Evolutionary conservation across 2,329 filamentous ascomycete species (phyloP), one percentile per base, ranked within the genome.

Genomic region (Nakataea oryzae): DNA sequence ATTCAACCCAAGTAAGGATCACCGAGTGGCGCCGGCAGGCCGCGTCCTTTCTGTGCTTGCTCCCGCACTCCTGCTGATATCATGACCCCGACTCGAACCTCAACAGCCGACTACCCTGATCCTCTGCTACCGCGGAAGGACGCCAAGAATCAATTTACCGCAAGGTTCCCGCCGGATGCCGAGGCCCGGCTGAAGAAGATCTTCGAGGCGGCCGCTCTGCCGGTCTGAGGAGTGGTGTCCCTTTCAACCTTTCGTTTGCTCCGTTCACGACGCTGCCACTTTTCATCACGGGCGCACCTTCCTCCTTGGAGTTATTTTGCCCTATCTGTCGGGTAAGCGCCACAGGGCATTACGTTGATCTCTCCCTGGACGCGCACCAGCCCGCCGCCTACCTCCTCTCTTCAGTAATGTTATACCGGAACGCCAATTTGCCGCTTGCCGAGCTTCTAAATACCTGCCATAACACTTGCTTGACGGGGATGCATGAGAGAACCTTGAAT

Each of bases 1-100:
- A 12, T 82, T 83, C 67, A 78, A 75, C 61, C 74, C 76, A 7
- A 71, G 81, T 82, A 69, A 66, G 76, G 7, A 3, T n/a, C 24
- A 17, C 7, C 13, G 17, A 27, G 57, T 26, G n/a, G 9, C 41
- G 9, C 41, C n/a, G 21, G 1, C 7, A 47, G 41, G 17, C 17
- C 41, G 41, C 2, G 3, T n/a, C 21, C 41, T 7, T 24, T n/a
- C 41, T 47, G 17, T 8, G n/a, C 41, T 21, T 7, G 9, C 17
- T 50, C 41, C 3, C 41, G 11, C 6, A 7, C n/a, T 30, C 5
- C 17, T 58, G 30, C 57, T 58, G 57, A 58, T 24, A 6, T 27
- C 30, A 27, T 12, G 9, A 17, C 54, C n/a, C n/a, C n/a, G 21
- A 6, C 17, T 24, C 41, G 24, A 50, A 50, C 8, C 60, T n/a